These are phyloP conservation scores for Cladosporium sp. DNA, from an alignment of 2,329 filamentous ascomycete genomes.

Conservation along the genomic window DNA sequence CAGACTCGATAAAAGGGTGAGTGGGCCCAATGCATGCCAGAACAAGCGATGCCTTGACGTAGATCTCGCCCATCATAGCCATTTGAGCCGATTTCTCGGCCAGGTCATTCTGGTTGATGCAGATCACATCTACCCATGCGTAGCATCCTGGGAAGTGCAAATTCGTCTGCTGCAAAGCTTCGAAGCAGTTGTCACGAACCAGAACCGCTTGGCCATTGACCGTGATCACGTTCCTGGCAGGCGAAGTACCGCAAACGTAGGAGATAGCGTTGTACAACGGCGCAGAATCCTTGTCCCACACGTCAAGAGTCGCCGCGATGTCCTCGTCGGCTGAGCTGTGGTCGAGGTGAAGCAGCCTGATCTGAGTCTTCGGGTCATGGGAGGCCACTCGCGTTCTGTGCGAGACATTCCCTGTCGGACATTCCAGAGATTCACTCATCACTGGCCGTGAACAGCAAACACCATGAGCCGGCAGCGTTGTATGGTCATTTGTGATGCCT, in stretches of 20 bases:
- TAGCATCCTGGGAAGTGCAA: background rate
- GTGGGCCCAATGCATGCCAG: background rate
- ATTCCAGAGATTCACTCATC: no score
- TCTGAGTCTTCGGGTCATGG: background rate
- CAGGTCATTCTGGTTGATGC: slow-evolving; percentile 23
- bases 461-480: no score
- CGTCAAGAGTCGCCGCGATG: background rate
- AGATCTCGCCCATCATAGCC: slow-evolving; percentile 24
- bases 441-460: no score
- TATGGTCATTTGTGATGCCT: no score
- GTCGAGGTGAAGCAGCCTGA: background rate
- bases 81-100: slow-evolving; percentile 23
- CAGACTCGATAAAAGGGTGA: background rate
- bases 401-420: background rate
- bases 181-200: slow-evolving; percentile 19
- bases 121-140: slow-evolving; percentile 25
- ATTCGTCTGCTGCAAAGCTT: background rate
- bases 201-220: slow-evolving; percentile 6
- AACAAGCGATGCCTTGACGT: background rate
- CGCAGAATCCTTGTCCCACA: background rate
- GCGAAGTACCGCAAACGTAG: slow-evolving; percentile 21
- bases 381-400: background rate
- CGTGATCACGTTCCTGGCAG: background rate
- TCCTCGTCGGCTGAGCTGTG: background rate
- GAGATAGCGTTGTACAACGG: slow-evolving; percentile 20